Percentiles rank a stretch among this genome's conserved stretches.
Evolutionary conservation across 2,329 filamentous ascomycete species (phyloP).

Genomic region (Xylaria sp.): DNA sequence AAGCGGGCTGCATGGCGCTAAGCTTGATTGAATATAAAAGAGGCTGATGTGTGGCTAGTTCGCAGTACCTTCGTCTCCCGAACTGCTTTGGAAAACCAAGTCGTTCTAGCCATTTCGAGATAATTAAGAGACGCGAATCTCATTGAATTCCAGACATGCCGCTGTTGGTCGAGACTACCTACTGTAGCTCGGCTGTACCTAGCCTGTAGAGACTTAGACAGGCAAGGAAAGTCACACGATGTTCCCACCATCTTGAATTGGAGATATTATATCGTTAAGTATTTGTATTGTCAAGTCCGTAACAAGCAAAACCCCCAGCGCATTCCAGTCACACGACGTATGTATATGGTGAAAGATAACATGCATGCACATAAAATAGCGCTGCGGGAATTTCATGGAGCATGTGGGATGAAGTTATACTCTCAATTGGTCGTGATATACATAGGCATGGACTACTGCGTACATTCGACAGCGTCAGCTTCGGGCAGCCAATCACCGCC

Average conservation of each 20-base stretch:
- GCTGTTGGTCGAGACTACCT: too few species aligned
- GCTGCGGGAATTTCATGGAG: conserved; percentile 28
- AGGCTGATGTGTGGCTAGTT: conserved; percentile 10
- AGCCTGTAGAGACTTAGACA: not conserved
- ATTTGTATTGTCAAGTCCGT: not conserved
- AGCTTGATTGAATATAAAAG: not conserved
- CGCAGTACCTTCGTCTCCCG: too few species aligned
- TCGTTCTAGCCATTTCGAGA: too few species aligned
- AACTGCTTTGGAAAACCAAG: too few species aligned
- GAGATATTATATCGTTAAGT: not conserved
- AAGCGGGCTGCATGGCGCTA: not conserved
- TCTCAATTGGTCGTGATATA: conserved; percentile 6
- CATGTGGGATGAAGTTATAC: conserved; percentile 6
- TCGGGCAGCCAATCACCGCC: not conserved
- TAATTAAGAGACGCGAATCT: not conserved
- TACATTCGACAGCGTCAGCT: not conserved
- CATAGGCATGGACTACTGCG: not conserved
- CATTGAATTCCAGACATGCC: not conserved
- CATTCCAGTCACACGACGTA: not conserved
- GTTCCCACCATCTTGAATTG: not conserved
- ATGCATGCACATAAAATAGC: not conserved
- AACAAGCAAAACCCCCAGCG: not conserved
- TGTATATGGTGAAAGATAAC: not conserved
- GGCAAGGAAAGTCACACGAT: conserved; percentile 9
- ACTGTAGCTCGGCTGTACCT: not conserved